phyloP scores from a whole-genome alignment of 129 eudicot genomes.

The Ambrosia trifida region DNA sequence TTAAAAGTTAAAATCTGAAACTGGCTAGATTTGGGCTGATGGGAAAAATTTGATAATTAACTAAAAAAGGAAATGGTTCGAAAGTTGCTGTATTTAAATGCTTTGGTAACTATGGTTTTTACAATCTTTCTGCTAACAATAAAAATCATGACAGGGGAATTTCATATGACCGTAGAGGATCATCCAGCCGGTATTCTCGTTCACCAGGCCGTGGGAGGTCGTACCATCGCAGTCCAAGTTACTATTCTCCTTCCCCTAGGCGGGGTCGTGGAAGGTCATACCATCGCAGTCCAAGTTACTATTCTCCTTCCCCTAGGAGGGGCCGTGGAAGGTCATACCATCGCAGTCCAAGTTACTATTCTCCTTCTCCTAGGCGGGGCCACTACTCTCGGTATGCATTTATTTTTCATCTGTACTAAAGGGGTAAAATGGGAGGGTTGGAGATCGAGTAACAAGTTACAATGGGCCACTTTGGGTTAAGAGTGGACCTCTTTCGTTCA shows the following conservation, averaged over 20 bases:
- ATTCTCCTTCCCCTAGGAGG: constrained; percentile 53
- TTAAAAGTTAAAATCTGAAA: neutral
- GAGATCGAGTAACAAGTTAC: neutral
- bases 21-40: neutral
- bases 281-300: constrained; percentile 54
- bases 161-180: constrained; percentile 50
- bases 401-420: neutral
- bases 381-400: constrained; percentile 42
- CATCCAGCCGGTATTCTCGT: constrained; percentile 45
- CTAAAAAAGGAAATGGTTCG: neutral
- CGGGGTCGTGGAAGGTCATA: constrained; percentile 41
- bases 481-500: neutral
- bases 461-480: neutral
- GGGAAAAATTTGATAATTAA: neutral
- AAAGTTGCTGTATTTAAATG: neutral
- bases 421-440: neutral
- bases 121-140: neutral
- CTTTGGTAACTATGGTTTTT: neutral
- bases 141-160: constrained; percentile 28
- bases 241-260: constrained; percentile 61
- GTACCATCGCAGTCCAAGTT: constrained; percentile 55
- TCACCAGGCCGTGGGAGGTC: constrained; percentile 50
- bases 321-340: constrained; percentile 44
- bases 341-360: constrained; percentile 58
- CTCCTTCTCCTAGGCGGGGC: constrained; percentile 57